Evolutionary conservation across 352 stramenopile genomes (phyloP), one percentile per base, ranked within the genome.

Genomic region (Phytophthora lateralis): DNA sequence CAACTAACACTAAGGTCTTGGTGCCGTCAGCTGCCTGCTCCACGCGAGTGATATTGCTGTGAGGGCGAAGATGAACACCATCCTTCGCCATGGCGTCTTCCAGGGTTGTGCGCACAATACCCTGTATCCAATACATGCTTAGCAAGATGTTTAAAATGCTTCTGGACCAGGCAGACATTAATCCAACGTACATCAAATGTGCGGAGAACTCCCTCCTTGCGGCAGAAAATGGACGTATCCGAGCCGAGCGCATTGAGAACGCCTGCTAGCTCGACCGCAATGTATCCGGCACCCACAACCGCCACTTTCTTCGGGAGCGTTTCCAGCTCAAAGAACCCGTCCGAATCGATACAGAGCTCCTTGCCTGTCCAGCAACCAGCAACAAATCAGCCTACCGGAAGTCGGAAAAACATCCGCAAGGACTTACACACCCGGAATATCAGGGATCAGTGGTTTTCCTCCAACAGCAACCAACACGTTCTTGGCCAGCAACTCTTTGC

Each of bases 261-360:
- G 32, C 96, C 94, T 4, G 96, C 97, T 14, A 99, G 71, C 80
- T 99, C 97, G 3, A 99, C 94, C 21, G 95, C 97, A 73, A 99
- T 99, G 81, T 99, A 99, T 14, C 97, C 98, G 6, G 93, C 97
- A 41, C 98, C 97, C 8, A 99, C 84, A 6, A 99, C 95, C 1
- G 98, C 94, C 15, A 97, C 95, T 55, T 96, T 97, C 45, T 91
- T 81, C 2, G 98, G 98, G 62, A 93, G 70, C 18, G 76, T 61
- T 61, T 98, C 85, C 32, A 99, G 74, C 39, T 98, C 89, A 73
- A 99, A 99, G 79, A 99, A 99, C 3, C 89, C 96, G 78, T 99
- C 95, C 34, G 81, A 97, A 29, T 91, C 94, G 66, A 99, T 99
- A 67, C 75, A 90, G 58, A 98, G 77, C 66, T 99, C 94, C 4